A percentile compares a stretch with the other conserved stretches of the same genome.
These are phyloP conservation scores for Lepiota subincarnata DNA, from an alignment of 768 basidiomycete genomes.

Conservation along the genomic window DNA sequence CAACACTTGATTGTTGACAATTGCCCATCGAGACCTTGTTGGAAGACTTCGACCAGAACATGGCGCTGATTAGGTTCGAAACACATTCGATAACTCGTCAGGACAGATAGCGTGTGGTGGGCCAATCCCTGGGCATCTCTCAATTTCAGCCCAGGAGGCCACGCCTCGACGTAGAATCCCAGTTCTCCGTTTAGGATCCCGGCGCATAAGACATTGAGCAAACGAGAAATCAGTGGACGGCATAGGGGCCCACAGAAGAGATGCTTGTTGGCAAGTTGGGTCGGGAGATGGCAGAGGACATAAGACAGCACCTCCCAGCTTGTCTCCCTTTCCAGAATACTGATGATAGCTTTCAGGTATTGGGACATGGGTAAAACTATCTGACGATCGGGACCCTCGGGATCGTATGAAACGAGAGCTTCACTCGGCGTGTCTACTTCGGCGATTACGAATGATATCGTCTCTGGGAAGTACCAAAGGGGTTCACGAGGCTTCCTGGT, in stretches of 20 bases:
- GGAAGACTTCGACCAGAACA: constrained; percentile 68
- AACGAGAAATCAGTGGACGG: constrained; percentile 51
- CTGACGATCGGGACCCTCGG: constrained; percentile 34
- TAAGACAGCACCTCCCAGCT: constrained; percentile 96
- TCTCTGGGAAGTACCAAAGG: constrained; percentile 71
- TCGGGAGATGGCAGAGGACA: constrained; percentile 84
- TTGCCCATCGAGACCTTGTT: constrained; percentile 64
- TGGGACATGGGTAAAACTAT: constrained; percentile 67
- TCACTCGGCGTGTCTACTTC: constrained; percentile 65
- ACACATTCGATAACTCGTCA: constrained; percentile 81
- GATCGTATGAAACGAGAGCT: constrained; percentile 62
- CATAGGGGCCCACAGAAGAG: constrained; percentile 90
- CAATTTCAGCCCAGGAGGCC: constrained; percentile 58
- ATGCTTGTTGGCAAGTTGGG: constrained; percentile 92
- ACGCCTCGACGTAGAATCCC: constrained; percentile 50
- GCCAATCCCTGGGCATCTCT: constrained; percentile 86
- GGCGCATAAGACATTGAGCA: constrained; percentile 66
- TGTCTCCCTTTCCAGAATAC: constrained; percentile 66
- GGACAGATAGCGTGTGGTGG: constrained; percentile 81
- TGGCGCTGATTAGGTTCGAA: constrained; percentile 68
- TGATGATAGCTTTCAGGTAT: constrained; percentile 62
- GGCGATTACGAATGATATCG: constrained; percentile 48
- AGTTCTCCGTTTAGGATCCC: constrained; percentile 58
- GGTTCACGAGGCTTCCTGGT: constrained; percentile 37
- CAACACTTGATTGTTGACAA: constrained; percentile 82